Conservation (phyloP, 441 rosid genomes). For the Bruguiera hainesii region DNA sequence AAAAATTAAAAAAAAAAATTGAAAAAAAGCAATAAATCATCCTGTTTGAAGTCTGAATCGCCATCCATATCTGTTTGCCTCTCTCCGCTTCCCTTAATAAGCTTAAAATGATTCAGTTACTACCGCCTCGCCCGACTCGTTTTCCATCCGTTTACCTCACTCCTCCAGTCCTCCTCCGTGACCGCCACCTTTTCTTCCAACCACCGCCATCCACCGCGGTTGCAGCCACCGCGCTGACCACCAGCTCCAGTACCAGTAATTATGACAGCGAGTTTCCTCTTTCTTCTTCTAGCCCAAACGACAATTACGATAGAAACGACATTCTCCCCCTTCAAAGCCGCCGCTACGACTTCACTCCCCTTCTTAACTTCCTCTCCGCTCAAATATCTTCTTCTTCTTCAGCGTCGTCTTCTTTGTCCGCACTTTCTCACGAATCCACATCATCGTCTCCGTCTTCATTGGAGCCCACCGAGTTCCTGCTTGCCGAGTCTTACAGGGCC, state of each 20-base stretch:
- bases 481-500: slow-evolving; percentile 87
- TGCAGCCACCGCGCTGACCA: slow-evolving; percentile 20
- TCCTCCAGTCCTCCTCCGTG: slow-evolving; percentile 22
- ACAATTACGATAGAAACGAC: slow-evolving; percentile 30
- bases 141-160: slow-evolving; percentile 36
- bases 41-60: too few species aligned
- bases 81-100: neutral
- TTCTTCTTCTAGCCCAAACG: slow-evolving; percentile 15
- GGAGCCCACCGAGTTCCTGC: slow-evolving; percentile 56
- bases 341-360: slow-evolving; percentile 88
- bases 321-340: slow-evolving; percentile 46
- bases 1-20: too few species aligned
- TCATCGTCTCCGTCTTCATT: slow-evolving; percentile 44
- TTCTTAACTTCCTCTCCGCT: slow-evolving; percentile 58
- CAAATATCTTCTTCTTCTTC: slow-evolving; percentile 15
- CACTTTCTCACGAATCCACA: slow-evolving; percentile 3
- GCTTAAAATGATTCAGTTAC: slow-evolving; percentile 48
- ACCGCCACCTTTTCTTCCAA: slow-evolving; percentile 29
- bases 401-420: neutral
- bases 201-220: slow-evolving; percentile 21
- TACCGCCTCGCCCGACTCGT: slow-evolving; percentile 47
- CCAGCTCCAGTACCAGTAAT: slow-evolving; percentile 17
- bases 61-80: neutral
- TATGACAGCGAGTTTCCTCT: slow-evolving; percentile 23
- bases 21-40: too few species aligned